These are phyloP conservation scores for Candida maesae DNA, from an alignment of 805 yeast species.

Conservation along the genomic window DNA sequence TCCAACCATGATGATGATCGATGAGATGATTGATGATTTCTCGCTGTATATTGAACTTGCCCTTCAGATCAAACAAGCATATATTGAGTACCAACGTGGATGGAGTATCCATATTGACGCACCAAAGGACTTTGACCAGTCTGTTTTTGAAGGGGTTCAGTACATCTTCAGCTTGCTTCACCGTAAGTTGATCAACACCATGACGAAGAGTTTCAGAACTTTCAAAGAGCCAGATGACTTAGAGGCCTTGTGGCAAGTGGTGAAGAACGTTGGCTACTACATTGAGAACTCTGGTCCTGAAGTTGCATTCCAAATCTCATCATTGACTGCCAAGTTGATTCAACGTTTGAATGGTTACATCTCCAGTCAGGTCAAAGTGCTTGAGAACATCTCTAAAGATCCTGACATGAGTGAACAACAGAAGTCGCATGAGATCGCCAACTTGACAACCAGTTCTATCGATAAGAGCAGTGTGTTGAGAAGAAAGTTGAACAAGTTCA, in stretches of 20 bases:
- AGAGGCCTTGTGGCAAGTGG: conserved; percentile 74
- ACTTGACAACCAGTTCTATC: conserved; percentile 50
- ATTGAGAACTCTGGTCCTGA: conserved; percentile 79
- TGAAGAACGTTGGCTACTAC: conserved; percentile 72
- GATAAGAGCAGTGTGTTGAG: conserved; percentile 74
- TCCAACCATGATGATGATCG: conserved; percentile 95
- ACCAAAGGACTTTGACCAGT: conserved; percentile 60
- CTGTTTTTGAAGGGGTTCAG: conserved; percentile 68
- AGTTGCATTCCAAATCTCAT: conserved; percentile 72
- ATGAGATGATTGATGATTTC: conserved; percentile 86
- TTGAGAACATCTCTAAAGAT: conserved; percentile 37
- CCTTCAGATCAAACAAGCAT: conserved; percentile 65
- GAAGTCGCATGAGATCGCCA: conserved; percentile 31
- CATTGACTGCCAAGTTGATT: conserved; percentile 61
- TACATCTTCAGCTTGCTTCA: conserved; percentile 69
- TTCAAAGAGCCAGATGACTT: conserved; percentile 90
- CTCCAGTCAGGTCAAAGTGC: conserved; percentile 66
- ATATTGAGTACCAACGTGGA: conserved; percentile 51
- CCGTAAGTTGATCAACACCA: conserved; percentile 74
- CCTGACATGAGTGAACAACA: conserved; percentile 11
- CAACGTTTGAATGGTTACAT: conserved; percentile 67
- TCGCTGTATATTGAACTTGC: conserved; percentile 73
- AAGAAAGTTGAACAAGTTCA: conserved; percentile 78
- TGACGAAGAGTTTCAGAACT: conserved; percentile 68
- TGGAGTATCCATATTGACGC: conserved; percentile 70